Evolutionary conservation across 2,329 filamentous ascomycete species (phyloP).

Genomic region (Stylonectria norvegica): DNA sequence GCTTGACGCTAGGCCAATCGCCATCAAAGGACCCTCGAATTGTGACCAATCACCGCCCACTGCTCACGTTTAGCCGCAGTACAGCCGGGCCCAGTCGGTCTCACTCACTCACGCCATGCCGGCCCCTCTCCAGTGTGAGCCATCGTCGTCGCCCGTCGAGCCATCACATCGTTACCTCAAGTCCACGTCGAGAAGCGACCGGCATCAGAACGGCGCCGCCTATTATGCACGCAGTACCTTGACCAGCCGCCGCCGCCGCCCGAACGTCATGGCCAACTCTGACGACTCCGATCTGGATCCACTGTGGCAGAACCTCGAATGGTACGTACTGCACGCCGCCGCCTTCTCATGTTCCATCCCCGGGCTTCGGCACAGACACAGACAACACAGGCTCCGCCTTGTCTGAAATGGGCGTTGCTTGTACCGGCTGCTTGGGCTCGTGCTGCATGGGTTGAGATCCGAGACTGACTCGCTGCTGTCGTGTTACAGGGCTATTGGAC

Average conservation of each 20-base stretch:
- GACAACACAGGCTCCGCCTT: too few relatives aligned
- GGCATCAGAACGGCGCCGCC: slow-evolving; percentile 10
- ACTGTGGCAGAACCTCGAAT: slow-evolving; percentile 74
- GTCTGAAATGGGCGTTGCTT: too few relatives aligned
- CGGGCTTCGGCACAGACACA: too few relatives aligned
- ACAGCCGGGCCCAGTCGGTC: too few relatives aligned
- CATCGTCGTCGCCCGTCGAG: slow-evolving; percentile 18
- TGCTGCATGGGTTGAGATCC: slow-evolving; percentile 30
- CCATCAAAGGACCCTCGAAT: too few relatives aligned
- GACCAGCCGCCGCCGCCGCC: slow-evolving; percentile 22
- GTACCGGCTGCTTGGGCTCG: slow-evolving; percentile 7
- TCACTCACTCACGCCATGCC: not conserved
- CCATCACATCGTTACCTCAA: slow-evolving; percentile 28
- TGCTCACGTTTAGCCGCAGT: slow-evolving; percentile 2
- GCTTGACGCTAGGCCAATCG: too few relatives aligned
- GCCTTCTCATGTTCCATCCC: not conserved
- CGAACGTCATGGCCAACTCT: slow-evolving; percentile 35
- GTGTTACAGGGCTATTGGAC: slow-evolving; percentile 62
- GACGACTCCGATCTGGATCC: slow-evolving; percentile 45
- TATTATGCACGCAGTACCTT: slow-evolving; percentile 23
- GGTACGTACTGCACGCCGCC: slow-evolving; percentile 49
- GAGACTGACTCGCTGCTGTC: slow-evolving; percentile 27
- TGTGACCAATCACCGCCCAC: slow-evolving; percentile 18
- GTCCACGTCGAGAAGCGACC: slow-evolving; percentile 19
- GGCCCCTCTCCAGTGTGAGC: slow-evolving; percentile 23